phyloP scores from a whole-genome alignment of 352 stramenopile genomes.

The Pythium coloratum region DNA sequence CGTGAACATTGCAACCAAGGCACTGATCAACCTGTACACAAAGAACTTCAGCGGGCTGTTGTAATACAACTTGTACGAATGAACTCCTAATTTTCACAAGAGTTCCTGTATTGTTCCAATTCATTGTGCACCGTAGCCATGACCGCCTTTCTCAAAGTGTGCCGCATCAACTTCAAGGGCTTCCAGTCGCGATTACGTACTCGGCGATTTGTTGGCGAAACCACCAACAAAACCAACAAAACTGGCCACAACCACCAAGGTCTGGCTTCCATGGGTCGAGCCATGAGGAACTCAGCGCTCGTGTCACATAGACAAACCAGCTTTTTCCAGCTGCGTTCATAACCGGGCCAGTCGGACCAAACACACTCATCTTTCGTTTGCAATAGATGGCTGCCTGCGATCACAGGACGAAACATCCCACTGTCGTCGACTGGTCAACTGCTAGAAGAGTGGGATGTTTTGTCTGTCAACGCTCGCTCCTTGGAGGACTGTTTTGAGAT shows the following conservation, averaged over 20 bases:
- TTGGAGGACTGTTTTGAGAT: neutral
- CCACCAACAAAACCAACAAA: no score
- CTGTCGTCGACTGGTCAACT: neutral
- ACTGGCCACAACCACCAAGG: no score
- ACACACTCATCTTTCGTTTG: neutral
- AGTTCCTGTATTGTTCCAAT: no score
- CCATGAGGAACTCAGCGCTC: neutral
- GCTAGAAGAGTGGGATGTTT: neutral
- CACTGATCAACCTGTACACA: no score
- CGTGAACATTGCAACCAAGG: no score
- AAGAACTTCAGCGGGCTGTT: no score
- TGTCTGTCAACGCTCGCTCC: neutral
- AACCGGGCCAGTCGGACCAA: neutral
- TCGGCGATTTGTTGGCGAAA: no score
- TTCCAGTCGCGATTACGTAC: no score
- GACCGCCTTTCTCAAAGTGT: neutral
- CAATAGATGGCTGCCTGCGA: neutral
- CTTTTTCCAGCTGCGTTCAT: neutral
- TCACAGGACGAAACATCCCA: neutral
- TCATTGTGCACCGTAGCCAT: no score
- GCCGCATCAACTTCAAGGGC: neutral
- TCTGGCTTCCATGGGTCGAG: no score
- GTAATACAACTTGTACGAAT: no score
- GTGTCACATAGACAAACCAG: neutral
- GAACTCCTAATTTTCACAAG: no score